phyloP scores from a whole-genome alignment of 2,329 filamentous ascomycete genomes.

The Periconia sp. region DNA sequence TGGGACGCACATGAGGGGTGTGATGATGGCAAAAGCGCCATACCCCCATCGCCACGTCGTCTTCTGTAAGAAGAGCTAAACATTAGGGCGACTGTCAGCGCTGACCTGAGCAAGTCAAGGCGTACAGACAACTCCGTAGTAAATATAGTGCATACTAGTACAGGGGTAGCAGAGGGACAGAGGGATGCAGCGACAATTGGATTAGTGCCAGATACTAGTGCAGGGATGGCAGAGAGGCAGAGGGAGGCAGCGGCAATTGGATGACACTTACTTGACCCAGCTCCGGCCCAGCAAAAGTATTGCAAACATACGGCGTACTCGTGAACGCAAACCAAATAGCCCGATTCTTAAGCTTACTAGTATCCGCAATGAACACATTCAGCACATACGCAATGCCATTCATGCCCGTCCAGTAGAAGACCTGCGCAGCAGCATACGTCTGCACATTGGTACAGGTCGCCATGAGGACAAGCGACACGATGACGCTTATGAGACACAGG shows the following conservation, averaged over 20 bases:
- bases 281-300: conserved; percentile 66
- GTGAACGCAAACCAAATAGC: conserved; percentile 67
- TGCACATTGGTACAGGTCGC: conserved; percentile 65
- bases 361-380: conserved; percentile 71
- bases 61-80: not conserved
- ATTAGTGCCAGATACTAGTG: too few species aligned
- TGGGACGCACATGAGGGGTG: conserved; percentile 65
- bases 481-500: conserved; percentile 26
- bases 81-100: too few species aligned
- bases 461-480: conserved; percentile 64
- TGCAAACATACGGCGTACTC: conserved; percentile 68
- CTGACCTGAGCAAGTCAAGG: too few species aligned
- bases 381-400: conserved; percentile 66
- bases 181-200: too few species aligned
- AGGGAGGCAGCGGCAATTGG: too few species aligned
- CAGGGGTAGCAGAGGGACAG: too few species aligned
- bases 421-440: conserved; percentile 66
- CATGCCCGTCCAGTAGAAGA: conserved; percentile 73
- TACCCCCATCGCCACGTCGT: conserved; percentile 19
- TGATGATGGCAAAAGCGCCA: conserved; percentile 63
- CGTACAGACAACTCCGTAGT: too few species aligned
- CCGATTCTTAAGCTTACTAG: conserved; percentile 67
- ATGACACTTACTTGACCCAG: too few species aligned
- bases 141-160: too few species aligned
- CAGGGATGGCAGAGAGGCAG: too few species aligned